Percentiles rank a stretch among this genome's conserved stretches.
These are phyloP conservation scores for Boletus tomentosulus DNA, from an alignment of 768 basidiomycete genomes.

Conservation along the genomic window DNA sequence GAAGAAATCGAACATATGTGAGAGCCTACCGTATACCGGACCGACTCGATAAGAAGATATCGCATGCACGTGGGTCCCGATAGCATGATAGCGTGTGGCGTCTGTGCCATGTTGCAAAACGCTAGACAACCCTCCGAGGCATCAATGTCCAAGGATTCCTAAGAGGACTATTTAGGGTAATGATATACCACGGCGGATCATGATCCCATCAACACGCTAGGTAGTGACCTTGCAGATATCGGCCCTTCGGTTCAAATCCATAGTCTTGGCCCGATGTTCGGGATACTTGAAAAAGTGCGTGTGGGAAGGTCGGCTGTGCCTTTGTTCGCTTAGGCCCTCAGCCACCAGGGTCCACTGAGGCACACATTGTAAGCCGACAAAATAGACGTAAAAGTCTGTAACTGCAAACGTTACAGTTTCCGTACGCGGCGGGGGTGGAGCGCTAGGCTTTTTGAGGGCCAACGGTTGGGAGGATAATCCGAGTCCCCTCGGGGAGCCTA, in stretches of 20 bases:
- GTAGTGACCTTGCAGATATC: background rate
- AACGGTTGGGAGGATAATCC: background rate
- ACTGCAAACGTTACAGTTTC: background rate
- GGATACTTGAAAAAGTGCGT: no score
- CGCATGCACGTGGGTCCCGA: background rate
- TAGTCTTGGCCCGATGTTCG: background rate
- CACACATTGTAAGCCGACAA: background rate
- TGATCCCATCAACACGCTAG: conserved; percentile 1
- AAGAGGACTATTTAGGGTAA: background rate
- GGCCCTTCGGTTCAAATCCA: no score
- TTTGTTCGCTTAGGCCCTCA: no score
- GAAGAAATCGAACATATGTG: no score
- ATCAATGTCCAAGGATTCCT: no score
- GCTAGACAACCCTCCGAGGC: background rate
- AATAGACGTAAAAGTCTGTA: conserved; percentile 2
- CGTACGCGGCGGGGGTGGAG: conserved; percentile 12
- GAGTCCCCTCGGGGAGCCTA: background rate
- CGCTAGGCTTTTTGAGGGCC: background rate
- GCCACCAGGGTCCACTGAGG: background rate
- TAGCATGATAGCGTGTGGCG: background rate
- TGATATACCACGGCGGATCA: conserved; percentile 4
- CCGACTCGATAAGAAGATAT: background rate
- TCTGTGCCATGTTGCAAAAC: background rate
- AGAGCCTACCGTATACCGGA: no score
- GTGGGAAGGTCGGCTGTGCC: no score